phyloP scores from a whole-genome alignment of 2,329 filamentous ascomycete genomes.

The Lachnellula occidentalis region DNA sequence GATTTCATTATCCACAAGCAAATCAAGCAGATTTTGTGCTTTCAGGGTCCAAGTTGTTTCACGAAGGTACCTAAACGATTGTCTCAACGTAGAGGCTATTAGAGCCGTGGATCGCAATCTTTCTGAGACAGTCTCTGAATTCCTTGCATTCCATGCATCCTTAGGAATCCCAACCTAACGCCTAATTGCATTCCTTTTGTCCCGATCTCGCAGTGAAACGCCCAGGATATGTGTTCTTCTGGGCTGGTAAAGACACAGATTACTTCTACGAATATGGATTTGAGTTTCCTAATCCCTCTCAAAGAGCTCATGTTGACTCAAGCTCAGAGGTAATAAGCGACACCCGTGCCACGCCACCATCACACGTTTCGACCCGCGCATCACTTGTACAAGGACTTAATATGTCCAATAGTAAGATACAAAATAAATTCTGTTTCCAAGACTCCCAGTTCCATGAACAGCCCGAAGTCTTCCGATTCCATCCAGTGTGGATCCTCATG shows the following conservation, averaged over 20 bases:
- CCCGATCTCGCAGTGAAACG: too few relatives aligned
- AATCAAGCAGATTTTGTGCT: too few relatives aligned
- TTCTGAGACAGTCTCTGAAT: background rate
- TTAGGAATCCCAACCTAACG: too few relatives aligned
- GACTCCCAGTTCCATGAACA: conserved; percentile 1
- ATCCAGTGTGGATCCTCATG: background rate
- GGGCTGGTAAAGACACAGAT: too few relatives aligned
- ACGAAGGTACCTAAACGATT: too few relatives aligned
- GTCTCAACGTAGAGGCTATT: too few relatives aligned
- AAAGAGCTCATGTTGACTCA: background rate
- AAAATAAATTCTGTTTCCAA: background rate
- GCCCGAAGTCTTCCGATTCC: background rate
- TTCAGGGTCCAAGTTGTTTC: too few relatives aligned
- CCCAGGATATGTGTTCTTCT: too few relatives aligned
- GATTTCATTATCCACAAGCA: too few relatives aligned
- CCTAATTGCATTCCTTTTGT: too few relatives aligned
- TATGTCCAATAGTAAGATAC: background rate
- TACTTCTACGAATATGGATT: too few relatives aligned
- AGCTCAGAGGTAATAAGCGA: background rate
- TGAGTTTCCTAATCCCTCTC: background rate
- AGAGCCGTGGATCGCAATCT: too few relatives aligned
- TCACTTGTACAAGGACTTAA: background rate
- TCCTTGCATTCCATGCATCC: background rate
- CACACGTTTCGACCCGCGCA: background rate
- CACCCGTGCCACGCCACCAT: background rate